Percentiles rank a stretch among this genome's conserved stretches.
phyloP scores from a whole-genome alignment of 1,284 basidiomycete genomes.

The Trichosporon sp. region DNA sequence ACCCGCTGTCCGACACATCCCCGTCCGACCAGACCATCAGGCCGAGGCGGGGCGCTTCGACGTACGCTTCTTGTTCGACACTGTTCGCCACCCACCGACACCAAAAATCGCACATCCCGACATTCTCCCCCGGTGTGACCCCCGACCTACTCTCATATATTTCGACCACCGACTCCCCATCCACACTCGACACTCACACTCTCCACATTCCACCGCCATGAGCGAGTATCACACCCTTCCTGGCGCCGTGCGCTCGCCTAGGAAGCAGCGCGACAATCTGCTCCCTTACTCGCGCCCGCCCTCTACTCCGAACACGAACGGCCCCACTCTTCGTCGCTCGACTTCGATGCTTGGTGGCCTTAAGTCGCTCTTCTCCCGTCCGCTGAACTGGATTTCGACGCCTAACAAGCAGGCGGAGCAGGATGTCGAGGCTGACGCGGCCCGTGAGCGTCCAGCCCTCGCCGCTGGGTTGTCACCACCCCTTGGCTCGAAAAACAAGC shows the following conservation, averaged over 20 bases:
- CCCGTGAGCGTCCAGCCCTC: conserved; percentile 9
- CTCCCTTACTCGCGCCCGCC: conserved; percentile 21
- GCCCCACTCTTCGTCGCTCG: conserved; percentile 17
- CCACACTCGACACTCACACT: not conserved
- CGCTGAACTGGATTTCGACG: conserved; percentile 45
- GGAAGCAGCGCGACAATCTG: conserved; percentile 17
- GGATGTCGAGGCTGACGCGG: not conserved
- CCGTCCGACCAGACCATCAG: conserved; percentile 18
- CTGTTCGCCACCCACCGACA: conserved; percentile 3
- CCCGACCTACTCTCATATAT: not conserved
- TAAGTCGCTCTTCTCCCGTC: conserved; percentile 44
- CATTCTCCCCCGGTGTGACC: not conserved
- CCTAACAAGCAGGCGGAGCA: conserved; percentile 25
- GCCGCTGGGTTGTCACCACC: conserved; percentile 9
- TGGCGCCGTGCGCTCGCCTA: conserved; percentile 12
- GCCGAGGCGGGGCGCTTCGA: conserved; percentile 18
- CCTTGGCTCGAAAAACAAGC: conserved; percentile 27
- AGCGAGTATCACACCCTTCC: conserved; percentile 13
- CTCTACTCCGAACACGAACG: not conserved
- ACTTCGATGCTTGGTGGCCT: conserved; percentile 37
- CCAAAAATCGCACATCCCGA: conserved; percentile 4
- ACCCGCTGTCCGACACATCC: conserved; percentile 6
- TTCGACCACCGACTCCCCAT: not conserved
- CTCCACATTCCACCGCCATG: not conserved
- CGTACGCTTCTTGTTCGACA: conserved; percentile 6